Conservation (phyloP, 208 protist genomes). For the Acanthamoeba triangularis region DNA sequence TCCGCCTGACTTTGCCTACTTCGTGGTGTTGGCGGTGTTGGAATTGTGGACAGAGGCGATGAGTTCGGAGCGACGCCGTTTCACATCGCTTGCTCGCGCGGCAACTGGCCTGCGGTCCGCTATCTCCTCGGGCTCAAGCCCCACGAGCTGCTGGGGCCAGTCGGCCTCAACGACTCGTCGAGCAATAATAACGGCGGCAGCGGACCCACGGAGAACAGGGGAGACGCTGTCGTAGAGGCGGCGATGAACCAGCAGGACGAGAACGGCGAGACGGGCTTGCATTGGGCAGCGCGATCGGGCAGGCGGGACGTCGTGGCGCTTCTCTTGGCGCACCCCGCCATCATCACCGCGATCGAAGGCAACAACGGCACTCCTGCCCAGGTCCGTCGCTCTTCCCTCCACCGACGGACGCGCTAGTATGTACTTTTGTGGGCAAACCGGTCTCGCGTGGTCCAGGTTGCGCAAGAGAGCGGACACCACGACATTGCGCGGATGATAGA, state of each 20-base stretch:
- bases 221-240: no score
- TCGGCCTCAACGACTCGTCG: not conserved
- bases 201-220: no score
- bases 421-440: not conserved
- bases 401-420: no score
- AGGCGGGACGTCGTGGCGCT: not conserved
- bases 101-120: constrained; percentile 19
- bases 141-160: not conserved
- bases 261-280: not conserved
- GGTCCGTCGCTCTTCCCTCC: not conserved
- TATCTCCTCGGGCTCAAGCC: not conserved
- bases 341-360: not conserved
- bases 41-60: not conserved
- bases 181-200: no score
- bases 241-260: not conserved
- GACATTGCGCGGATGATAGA: not conserved
- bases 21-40: no score
- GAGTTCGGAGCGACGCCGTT: not conserved
- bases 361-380: not conserved
- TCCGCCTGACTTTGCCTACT: no score
- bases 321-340: not conserved
- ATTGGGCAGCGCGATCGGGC: not conserved
- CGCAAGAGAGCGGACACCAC: not conserved
- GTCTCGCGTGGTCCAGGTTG: not conserved
- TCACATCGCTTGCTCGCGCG: constrained; percentile 34